A percentile compares a stretch with the other conserved stretches of the same genome.
Conservation (phyloP, 2,329 filamentous ascomycete species). For the Pestalotiopsis sp. region DNA sequence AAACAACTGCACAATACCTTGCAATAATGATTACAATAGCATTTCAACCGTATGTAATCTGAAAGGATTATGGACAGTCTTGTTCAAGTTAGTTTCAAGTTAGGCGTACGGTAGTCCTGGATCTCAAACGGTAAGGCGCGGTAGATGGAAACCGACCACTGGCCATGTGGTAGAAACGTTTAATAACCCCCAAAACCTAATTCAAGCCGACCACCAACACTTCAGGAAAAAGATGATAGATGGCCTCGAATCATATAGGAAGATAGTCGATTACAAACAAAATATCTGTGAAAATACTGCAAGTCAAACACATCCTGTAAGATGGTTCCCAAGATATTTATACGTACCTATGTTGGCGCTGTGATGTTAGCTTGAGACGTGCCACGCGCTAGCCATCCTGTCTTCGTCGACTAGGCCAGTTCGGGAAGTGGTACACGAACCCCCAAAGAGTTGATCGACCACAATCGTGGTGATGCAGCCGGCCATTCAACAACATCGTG, state of each 20-base stretch:
- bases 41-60: not conserved
- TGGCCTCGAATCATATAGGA: too few relatives aligned
- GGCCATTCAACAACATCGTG: not conserved
- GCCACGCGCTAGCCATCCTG: conserved; percentile 4
- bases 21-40: too few relatives aligned
- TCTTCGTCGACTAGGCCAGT: not conserved
- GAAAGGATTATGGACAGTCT: not conserved
- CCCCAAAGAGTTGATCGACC: conserved; percentile 9
- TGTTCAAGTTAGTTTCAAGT: not conserved
- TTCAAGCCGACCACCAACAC: too few relatives aligned
- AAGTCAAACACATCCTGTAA: too few relatives aligned
- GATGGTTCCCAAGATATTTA: too few relatives aligned
- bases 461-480: conserved; percentile 9
- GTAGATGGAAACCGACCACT: not conserved
- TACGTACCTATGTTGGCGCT: not conserved
- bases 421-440: conserved; percentile 9
- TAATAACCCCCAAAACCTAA: not conserved
- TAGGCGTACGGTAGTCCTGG: not conserved
- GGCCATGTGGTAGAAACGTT: not conserved
- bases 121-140: not conserved
- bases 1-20: not conserved
- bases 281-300: too few relatives aligned
- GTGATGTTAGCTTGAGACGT: not conserved
- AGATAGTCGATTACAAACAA: too few relatives aligned
- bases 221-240: too few relatives aligned